A percentile compares a stretch with the other conserved stretches of the same genome.
Evolutionary conservation across 768 basidiomycete species (phyloP).

Genomic region (Xerocomellus chrysenteron): DNA sequence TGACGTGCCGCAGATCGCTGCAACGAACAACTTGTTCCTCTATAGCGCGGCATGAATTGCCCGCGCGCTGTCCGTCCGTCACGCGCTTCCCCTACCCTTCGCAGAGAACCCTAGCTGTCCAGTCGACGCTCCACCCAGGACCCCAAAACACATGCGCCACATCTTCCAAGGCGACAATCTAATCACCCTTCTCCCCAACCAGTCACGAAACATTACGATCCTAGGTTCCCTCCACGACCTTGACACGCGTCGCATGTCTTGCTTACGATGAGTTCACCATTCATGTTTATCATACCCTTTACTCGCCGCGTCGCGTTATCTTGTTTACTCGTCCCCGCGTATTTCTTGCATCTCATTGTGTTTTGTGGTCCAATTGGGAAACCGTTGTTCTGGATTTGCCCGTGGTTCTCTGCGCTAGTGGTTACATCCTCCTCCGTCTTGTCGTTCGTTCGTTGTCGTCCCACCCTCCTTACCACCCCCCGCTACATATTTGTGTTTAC

Average conservation of each 20-base stretch:
- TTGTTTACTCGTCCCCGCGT: conserved; percentile 27
- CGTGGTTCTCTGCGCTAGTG: conserved; percentile 17
- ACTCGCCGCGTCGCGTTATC: conserved; percentile 30
- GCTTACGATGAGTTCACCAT: conserved; percentile 30
- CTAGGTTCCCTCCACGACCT: conserved; percentile 12
- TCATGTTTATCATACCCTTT: conserved; percentile 31
- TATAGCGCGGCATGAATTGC: conserved; percentile 40
- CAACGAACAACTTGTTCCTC: conserved; percentile 53
- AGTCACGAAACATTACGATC: conserved; percentile 27
- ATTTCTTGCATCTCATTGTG: conserved; percentile 24
- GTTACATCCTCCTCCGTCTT: conserved; percentile 2
- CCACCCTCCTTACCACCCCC: neutral
- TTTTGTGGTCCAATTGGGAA: conserved; percentile 23
- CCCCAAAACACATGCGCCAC: conserved; percentile 12
- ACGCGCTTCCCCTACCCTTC: neutral
- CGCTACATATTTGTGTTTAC: conserved; percentile 23
- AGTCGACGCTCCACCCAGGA: conserved; percentile 12
- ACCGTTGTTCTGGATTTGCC: conserved; percentile 18
- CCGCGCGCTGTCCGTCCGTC: neutral
- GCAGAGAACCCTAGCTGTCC: conserved; percentile 15
- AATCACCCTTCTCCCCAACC: conserved; percentile 18
- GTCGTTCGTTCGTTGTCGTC: conserved; percentile 12
- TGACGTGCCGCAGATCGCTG: conserved; percentile 68
- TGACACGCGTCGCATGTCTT: conserved; percentile 27
- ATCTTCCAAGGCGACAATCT: conserved; percentile 29